Base-by-base conservation (phyloP, 331 rosid genomes). In the Prunus yedoensis region DNA sequence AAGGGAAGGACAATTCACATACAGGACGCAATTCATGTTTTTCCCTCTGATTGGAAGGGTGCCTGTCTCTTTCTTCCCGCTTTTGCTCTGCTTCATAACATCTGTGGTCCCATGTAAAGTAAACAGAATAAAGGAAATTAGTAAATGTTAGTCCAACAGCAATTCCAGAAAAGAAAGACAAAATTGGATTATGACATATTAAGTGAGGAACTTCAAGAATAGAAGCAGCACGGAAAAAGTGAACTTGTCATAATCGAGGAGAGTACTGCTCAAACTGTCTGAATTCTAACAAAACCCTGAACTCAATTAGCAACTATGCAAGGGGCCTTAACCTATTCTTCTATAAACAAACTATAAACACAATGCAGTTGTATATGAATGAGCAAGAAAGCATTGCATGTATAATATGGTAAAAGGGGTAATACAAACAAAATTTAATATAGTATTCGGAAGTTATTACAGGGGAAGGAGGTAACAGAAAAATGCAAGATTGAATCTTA, bases 1-100 rank as follows among this genome's bases (percentile, higher is more conserved):
- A 63, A 63, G 68, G 18, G 32, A 16, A 35, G 43, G 43, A 50
- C 35, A 64, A 27, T 32, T 70, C 57, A 71, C 94, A 80, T 88
- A 95, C 97, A 5, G 86, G 92, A 81, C 80, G 83, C 73, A 95
- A 80, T 67, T 80, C 70, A 71, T 94, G 99, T 25, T 87, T 90
- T 18, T 91, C 99, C 90, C 95, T 88, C 58, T 84, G 91, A 84
- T 90, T 89, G 60, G 62, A 50, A 69, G 97, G 96, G 83, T 94
- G 99, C 17, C 84, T 83, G 8, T 94, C 96, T 81, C 97, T 88
- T 81, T 94, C 99, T 79, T 92, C 97, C 72, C 89, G 91, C 63
- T 87, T 90, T 76, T 83, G 87, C 77, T 92, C 99, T 70, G 75
- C 85, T 84, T 89, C 96, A 11, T 90, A 80, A 84, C 99, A 94